A percentile compares a stretch with the other conserved stretches of the same genome.
phyloP scores from a whole-genome alignment of 805 yeast species.

The Metschnikowia picachoensis region DNA sequence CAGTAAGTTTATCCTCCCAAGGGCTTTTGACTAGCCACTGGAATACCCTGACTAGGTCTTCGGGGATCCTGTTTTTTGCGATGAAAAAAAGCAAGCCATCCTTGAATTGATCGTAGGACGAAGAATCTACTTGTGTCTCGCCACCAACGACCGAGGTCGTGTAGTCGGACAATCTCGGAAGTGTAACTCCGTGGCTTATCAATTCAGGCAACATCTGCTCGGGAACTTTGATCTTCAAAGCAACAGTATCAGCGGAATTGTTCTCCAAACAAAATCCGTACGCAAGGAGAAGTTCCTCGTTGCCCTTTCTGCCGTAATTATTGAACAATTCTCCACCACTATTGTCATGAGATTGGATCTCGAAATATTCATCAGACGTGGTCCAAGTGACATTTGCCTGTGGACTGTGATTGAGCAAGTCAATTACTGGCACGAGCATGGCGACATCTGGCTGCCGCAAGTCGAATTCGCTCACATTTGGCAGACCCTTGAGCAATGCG shows the following conservation, averaged over 20 bases:
- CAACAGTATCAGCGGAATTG: constrained; percentile 56
- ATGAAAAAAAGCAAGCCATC: constrained; percentile 41
- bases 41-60: constrained; percentile 48
- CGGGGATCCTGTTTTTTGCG: constrained; percentile 35
- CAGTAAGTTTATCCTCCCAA: constrained; percentile 45
- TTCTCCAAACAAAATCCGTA: constrained; percentile 71
- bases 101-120: constrained; percentile 15
- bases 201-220: constrained; percentile 27
- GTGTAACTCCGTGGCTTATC: constrained; percentile 32
- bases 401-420: constrained; percentile 71
- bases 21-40: constrained; percentile 47
- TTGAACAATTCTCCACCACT: constrained; percentile 50
- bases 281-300: constrained; percentile 74
- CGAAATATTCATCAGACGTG: constrained; percentile 22
- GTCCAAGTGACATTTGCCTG: constrained; percentile 64
- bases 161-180: constrained; percentile 36
- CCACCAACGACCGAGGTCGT: constrained; percentile 31
- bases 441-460: constrained; percentile 42
- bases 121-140: not conserved
- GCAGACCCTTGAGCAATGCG: constrained; percentile 44
- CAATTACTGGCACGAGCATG: constrained; percentile 75
- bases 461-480: constrained; percentile 20
- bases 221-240: constrained; percentile 57
- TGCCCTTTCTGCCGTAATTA: constrained; percentile 85
- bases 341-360: constrained; percentile 39